Evolutionary conservation across 2,329 filamentous ascomycete species (phyloP).

Genomic region (Aspergillus alliaceus): DNA sequence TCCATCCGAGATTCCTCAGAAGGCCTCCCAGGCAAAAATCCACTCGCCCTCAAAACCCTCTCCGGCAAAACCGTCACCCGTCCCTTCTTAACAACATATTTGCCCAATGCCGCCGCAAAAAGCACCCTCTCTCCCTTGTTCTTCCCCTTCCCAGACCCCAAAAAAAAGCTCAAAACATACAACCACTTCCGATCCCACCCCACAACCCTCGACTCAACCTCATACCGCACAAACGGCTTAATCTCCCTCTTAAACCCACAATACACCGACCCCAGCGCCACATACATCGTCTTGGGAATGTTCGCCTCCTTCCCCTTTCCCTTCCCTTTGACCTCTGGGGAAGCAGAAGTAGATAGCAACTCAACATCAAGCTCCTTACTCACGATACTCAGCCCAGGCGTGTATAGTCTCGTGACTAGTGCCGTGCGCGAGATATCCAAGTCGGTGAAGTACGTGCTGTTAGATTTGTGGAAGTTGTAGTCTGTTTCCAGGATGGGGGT

Average conservation of each 20-base stretch:
- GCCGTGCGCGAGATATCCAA: conserved; percentile 82
- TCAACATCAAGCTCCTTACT: conserved; percentile 56
- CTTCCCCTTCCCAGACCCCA: conserved; percentile 52
- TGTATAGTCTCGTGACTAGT: conserved; percentile 69
- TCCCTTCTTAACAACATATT: conserved; percentile 81
- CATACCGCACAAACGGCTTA: conserved; percentile 65
- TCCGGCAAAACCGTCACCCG: conserved; percentile 83
- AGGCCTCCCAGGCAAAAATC: conserved; percentile 72
- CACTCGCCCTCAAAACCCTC: conserved; percentile 67
- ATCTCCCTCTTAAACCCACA: conserved; percentile 76
- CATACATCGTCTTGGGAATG: conserved; percentile 54
- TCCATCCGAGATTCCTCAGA: conserved; percentile 47
- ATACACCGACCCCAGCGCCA: conserved; percentile 71
- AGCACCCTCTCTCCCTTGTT: conserved; percentile 60
- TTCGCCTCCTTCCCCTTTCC: too few species aligned
- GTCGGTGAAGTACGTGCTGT: conserved; percentile 84
- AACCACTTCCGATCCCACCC: conserved; percentile 81
- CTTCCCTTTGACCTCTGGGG: too few species aligned
- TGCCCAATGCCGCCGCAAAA: conserved; percentile 70
- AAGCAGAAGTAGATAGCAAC: conserved; percentile 48
- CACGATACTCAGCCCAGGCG: conserved; percentile 56
- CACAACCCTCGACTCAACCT: conserved; percentile 71
- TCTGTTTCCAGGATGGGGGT: conserved; percentile 76
- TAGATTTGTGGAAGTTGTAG: conserved; percentile 81
- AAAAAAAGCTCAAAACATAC: conserved; percentile 73